These are phyloP conservation scores for Annona squamosa DNA, from an alignment of 164 flowering plant species.

Conservation along the genomic window DNA sequence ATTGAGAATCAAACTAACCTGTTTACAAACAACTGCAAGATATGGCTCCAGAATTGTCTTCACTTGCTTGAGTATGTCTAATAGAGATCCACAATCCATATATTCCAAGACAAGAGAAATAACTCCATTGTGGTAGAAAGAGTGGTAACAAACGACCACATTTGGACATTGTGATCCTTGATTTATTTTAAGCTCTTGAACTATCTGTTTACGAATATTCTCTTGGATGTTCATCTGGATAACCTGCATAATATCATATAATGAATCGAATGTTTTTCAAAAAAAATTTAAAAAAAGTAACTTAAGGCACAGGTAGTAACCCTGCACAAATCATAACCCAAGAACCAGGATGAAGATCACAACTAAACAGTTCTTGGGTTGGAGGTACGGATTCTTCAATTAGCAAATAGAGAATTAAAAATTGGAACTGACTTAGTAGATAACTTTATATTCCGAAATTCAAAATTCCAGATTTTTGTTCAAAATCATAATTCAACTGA, in stretches of 20 bases:
- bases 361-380: no score
- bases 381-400: no score
- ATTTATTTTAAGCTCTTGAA: constrained; percentile 93
- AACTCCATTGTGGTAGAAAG: constrained; percentile 96
- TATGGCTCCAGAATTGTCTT: constrained; percentile 95
- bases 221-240: constrained; percentile 96
- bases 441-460: no score
- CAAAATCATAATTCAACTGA: no score
- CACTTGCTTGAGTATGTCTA: constrained; percentile 77
- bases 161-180: constrained; percentile 82
- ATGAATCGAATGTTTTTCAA: background rate
- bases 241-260: constrained; percentile 40
- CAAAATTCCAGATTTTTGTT: no score
- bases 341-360: no score
- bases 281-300: no score
- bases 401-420: no score
- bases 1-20: constrained; percentile 35
- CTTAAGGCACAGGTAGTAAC: no score
- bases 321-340: no score
- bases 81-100: constrained; percentile 97
- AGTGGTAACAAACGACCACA: constrained; percentile 84
- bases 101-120: constrained; percentile 91
- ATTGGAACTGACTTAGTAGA: no score
- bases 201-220: constrained; percentile 90
- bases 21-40: constrained; percentile 91